These are phyloP conservation scores for Amoebophrya sp. DNA, from an alignment of 169 alveolate genomes.

Conservation along the genomic window DNA sequence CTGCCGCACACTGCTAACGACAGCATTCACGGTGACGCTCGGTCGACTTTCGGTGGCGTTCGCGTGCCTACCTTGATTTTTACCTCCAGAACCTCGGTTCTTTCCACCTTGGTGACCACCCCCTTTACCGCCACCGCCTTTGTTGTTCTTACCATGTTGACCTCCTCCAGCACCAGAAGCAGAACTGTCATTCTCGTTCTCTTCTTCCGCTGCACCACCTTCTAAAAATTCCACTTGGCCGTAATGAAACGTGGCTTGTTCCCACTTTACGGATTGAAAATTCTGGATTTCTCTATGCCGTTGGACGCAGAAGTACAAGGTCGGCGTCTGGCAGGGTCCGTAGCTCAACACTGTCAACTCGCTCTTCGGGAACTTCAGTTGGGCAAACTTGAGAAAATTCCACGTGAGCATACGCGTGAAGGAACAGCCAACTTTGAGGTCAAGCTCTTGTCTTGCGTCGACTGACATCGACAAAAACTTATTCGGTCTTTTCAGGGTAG, in stretches of 20 bases:
- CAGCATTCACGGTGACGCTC: too few species aligned
- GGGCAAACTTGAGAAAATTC: constrained; percentile 44
- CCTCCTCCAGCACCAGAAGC: too few species aligned
- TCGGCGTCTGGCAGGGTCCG: constrained; percentile 94
- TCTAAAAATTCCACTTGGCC: too few species aligned
- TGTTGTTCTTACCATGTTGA: too few species aligned
- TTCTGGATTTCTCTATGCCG: constrained; percentile 74
- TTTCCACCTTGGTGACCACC: too few species aligned
- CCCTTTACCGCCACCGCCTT: too few species aligned
- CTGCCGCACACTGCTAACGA: too few species aligned
- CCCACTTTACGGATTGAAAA: constrained; percentile 60
- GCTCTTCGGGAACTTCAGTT: constrained; percentile 27
- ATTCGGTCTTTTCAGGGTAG: constrained; percentile 76
- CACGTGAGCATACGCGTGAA: constrained; percentile 53
- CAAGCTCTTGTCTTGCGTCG: constrained; percentile 92
- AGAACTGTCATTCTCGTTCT: too few species aligned
- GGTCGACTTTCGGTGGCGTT: too few species aligned
- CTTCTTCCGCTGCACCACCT: too few species aligned
- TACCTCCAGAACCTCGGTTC: too few species aligned
- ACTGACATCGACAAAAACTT: constrained; percentile 83
- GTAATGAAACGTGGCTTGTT: constrained; percentile 38
- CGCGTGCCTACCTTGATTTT: too few species aligned
- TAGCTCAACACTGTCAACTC: constrained; percentile 68
- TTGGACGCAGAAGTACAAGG: constrained; percentile 83
- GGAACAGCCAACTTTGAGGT: constrained; percentile 70